Evolutionary conservation across 139 green algal genomes (phyloP).

Genomic region (Auxenochlorella pyrenoidosa): DNA sequence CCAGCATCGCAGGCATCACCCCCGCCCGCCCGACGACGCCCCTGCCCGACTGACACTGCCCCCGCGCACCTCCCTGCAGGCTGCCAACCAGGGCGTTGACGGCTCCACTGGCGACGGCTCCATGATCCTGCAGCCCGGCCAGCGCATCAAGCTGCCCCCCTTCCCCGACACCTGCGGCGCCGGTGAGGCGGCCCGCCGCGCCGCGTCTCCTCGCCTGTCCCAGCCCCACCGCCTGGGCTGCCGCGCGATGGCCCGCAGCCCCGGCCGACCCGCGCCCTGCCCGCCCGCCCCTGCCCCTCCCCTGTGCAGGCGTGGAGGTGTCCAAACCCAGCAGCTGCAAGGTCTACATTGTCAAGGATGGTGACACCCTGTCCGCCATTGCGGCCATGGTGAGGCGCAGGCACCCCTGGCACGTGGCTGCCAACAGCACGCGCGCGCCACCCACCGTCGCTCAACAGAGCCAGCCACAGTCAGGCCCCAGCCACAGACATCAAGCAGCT

Average conservation of each 20-base stretch:
- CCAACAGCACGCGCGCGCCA: no score
- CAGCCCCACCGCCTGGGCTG: no score
- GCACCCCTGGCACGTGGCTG: neutral
- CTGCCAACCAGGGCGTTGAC: no score
- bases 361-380: constrained; percentile 7
- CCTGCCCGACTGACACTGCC: no score
- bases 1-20: no score
- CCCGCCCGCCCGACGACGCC: no score
- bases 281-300: no score
- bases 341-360: neutral
- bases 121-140: constrained; percentile 29
- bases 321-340: constrained; percentile 21
- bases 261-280: no score
- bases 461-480: neutral
- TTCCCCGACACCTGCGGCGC: constrained; percentile 41
- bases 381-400: neutral
- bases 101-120: neutral
- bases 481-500: neutral
- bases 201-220: neutral
- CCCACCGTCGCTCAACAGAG: no score
- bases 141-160: constrained; percentile 39
- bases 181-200: neutral
- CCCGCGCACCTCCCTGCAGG: no score
- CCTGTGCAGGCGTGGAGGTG: neutral
- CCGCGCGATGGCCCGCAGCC: no score